These are phyloP conservation scores for Yamadazyma triangularis DNA, from an alignment of 1,139 yeast genomes.

Conservation along the genomic window DNA sequence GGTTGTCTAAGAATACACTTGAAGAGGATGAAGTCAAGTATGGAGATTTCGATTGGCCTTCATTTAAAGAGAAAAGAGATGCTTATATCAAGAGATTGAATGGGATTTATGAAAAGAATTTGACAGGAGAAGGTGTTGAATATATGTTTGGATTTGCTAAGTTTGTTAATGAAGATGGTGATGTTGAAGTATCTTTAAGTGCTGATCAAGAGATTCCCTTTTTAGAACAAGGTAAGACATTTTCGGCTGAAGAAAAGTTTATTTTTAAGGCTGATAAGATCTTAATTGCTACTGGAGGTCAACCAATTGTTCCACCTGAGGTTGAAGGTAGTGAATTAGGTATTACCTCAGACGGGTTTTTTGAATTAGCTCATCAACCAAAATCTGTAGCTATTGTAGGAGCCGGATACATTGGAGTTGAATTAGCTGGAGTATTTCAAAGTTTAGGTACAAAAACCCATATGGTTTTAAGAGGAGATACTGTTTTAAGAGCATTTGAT, in stretches of 20 bases:
- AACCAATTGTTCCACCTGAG: conserved; percentile 63
- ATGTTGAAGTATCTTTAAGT: conserved; percentile 65
- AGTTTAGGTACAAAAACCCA: conserved; percentile 90
- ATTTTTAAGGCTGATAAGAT: conserved; percentile 75
- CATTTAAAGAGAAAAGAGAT: conserved; percentile 81
- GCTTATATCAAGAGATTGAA: conserved; percentile 84
- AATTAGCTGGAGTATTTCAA: conserved; percentile 88
- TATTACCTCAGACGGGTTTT: conserved; percentile 88
- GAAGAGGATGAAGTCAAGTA: conserved; percentile 48
- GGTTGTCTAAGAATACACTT: conserved; percentile 44
- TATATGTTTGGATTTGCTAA: conserved; percentile 84
- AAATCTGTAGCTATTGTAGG: conserved; percentile 95
- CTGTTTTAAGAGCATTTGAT: conserved; percentile 85
- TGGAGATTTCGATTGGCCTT: conserved; percentile 73
- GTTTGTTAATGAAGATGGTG: conserved; percentile 58
- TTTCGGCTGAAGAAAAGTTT: conserved; percentile 47
- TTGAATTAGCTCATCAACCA: conserved; percentile 75
- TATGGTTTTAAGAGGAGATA: conserved; percentile 83
- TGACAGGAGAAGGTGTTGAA: conserved; percentile 85
- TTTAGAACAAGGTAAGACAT: conserved; percentile 21
- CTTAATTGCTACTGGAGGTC: conserved; percentile 92
- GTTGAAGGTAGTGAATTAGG: conserved; percentile 84
- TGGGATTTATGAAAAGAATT: conserved; percentile 87
- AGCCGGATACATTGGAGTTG: conserved; percentile 97
- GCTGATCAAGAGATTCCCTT: conserved; percentile 40